Evolutionary conservation across 169 alveolate species (phyloP), one percentile per base, ranked within the genome.

Genomic region (Plasmodium gaboni): DNA sequence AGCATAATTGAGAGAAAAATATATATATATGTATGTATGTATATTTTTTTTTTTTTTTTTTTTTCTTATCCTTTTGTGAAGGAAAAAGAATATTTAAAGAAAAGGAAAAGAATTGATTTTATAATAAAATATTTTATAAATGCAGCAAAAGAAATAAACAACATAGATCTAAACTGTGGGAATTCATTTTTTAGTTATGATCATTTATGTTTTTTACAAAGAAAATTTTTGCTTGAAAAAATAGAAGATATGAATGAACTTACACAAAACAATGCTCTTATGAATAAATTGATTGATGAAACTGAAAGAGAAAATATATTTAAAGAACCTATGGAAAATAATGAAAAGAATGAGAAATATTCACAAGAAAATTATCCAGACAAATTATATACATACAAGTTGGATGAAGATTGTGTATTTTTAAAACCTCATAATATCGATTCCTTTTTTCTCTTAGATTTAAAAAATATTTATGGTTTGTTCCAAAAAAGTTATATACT

Each of bases 231-330:
- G 26, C 17, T 67, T 57, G 69, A 68, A n/a, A 51, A 83, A 57
- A 68, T 83, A 68, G 69, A 83, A 68, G 50, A 68, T n/a, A 83
- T 83, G 19, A 69, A 71, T 57, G 80, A 68, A 22, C 19, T 68
- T 38, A 42, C 32, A 48, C 85, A 83, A 10, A 69, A 48, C 15
- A 55, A 68, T 60, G n/a, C 15, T 4, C 73, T 32, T 71, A 28
- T 46, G 64, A 83, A 83, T 26, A 64, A 68, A 53, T 48, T 70
- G 44, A 68, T 57, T 42, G 17, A 55, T 26, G 19, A 4, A 38
- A 38, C 46, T 38, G 46, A 38, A 38, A 38, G 46, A 38, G 1
- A 8, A 6, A 38, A 38, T 5, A 38, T 38, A 38, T 38, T 38
- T 38, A 38, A 38, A 38, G 7, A 5, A 9, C 46, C 46, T 10